Percentiles rank a stretch among this genome's conserved stretches.
These are phyloP conservation scores for Leccinum broughii DNA, from an alignment of 768 basidiomycete species.

Conservation along the genomic window DNA sequence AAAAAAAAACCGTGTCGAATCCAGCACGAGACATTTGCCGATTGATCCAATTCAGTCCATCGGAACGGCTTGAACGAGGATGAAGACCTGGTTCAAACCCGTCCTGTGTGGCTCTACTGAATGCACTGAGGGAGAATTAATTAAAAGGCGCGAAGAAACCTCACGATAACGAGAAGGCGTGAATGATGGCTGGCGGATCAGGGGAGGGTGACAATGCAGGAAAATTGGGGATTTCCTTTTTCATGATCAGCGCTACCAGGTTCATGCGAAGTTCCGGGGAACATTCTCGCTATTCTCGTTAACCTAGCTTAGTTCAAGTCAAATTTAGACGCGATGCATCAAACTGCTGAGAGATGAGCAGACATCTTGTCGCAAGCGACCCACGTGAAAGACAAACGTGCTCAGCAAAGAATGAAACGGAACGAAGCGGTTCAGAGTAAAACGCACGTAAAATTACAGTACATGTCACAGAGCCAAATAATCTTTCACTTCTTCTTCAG, in stretches of 20 bases:
- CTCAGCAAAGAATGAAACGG: constrained; percentile 18
- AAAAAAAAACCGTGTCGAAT: constrained; percentile 5
- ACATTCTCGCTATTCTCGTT: constrained; percentile 11
- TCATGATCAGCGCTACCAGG: constrained; percentile 28
- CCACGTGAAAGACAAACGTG: constrained; percentile 12
- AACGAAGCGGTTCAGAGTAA: constrained; percentile 19
- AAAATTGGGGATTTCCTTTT: constrained; percentile 22
- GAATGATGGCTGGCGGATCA: constrained; percentile 35
- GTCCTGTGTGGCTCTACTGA: constrained; percentile 15
- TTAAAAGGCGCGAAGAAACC: constrained; percentile 30
- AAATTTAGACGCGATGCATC: constrained; percentile 8
- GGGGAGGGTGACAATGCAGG: constrained; percentile 25
- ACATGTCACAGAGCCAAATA: constrained; percentile 78
- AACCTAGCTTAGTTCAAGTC: constrained; percentile 6
- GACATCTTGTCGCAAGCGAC: constrained; percentile 6
- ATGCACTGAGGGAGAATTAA: constrained; percentile 26
- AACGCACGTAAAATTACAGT: constrained; percentile 33
- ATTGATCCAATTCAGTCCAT: constrained; percentile 18
- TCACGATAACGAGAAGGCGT: constrained; percentile 33
- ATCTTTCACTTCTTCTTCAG: constrained; percentile 96
- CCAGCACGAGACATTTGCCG: constrained; percentile 15
- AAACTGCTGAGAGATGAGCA: constrained; percentile 4
- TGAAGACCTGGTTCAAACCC: constrained; percentile 9
- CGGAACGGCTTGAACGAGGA: constrained; percentile 16
- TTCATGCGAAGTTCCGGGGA: constrained; percentile 10